phyloP scores from a whole-genome alignment of 345 rosid genomes.

The Gossypioides kirkii region DNA sequence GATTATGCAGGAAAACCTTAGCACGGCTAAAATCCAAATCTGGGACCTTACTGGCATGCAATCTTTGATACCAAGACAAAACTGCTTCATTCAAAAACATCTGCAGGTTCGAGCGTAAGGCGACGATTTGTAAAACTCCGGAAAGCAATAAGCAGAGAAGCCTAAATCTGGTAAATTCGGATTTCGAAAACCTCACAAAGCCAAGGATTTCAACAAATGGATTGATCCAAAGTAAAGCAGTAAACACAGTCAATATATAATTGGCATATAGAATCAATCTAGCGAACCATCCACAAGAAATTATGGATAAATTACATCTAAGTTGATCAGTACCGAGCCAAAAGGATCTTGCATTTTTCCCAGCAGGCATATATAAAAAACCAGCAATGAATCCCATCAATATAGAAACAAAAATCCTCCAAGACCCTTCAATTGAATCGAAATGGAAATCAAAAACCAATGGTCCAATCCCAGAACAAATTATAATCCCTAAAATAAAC shows the following conservation, averaged over 20 bases:
- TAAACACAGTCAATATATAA: constrained; percentile 37
- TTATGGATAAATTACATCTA: constrained; percentile 50
- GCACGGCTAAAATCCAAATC: constrained; percentile 92
- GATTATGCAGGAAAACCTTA: constrained; percentile 86
- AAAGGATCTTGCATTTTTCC: constrained; percentile 71
- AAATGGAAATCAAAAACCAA: constrained; percentile 59
- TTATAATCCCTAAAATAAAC: constrained; percentile 45
- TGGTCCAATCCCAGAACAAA: constrained; percentile 41
- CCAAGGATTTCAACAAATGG: constrained; percentile 55
- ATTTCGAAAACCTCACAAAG: constrained; percentile 40
- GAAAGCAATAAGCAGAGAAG: constrained; percentile 50
- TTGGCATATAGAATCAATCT: constrained; percentile 53
- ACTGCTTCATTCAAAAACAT: constrained; percentile 92
- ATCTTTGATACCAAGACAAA: constrained; percentile 83
- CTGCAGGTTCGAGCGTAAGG: constrained; percentile 70
- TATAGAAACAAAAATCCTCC: constrained; percentile 37
- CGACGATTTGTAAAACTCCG: constrained; percentile 50
- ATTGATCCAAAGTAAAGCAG: constrained; percentile 80
- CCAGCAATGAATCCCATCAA: constrained; percentile 64
- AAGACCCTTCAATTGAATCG: constrained; percentile 47
- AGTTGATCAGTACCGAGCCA: constrained; percentile 96
- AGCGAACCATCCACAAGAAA: constrained; percentile 78
- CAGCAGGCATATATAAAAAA: constrained; percentile 64
- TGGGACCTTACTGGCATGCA: constrained; percentile 80
- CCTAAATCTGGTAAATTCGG: constrained; percentile 47